Conservation (phyloP, 805 yeast species). For the Candida ascalaphidarum region DNA sequence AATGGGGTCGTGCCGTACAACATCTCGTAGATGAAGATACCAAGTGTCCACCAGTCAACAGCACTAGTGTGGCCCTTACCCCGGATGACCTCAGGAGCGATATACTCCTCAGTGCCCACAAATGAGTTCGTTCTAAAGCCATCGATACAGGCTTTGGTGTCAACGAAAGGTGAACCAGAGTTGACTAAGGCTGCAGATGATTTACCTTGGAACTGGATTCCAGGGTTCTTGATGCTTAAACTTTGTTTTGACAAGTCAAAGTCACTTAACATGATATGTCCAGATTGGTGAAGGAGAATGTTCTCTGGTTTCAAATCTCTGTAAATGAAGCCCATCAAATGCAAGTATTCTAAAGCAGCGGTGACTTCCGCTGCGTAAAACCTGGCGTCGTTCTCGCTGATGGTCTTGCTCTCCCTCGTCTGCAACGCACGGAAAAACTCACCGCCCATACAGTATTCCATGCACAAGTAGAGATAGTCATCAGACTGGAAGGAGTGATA, state of each 20-base stretch:
- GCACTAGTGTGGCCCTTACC: conserved; percentile 98
- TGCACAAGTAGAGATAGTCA: conserved; percentile 83
- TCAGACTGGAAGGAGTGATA: conserved; percentile 96
- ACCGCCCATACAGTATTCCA: conserved; percentile 99
- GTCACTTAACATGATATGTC: conserved; percentile 96
- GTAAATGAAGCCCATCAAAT: conserved; percentile 94
- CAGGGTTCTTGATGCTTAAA: conserved; percentile 68
- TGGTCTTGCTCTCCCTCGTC: conserved; percentile 78
- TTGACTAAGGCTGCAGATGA: conserved; percentile 19
- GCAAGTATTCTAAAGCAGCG: conserved; percentile 93
- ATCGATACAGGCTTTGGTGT: conserved; percentile 91
- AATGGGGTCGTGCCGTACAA: conserved; percentile 93
- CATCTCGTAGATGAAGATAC: conserved; percentile 91
- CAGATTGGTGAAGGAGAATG: conserved; percentile 87
- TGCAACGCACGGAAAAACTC: conserved; percentile 95
- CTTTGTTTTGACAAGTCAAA: conserved; percentile 92
- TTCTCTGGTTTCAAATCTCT: conserved; percentile 97
- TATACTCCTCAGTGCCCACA: conserved; percentile 98
- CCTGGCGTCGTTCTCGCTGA: conserved; percentile 79
- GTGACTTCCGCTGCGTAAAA: conserved; percentile 96
- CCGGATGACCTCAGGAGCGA: conserved; percentile 96
- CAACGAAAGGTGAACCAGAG: conserved; percentile 55
- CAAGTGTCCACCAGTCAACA: conserved; percentile 99
- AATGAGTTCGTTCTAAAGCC: conserved; percentile 96
- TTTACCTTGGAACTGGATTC: conserved; percentile 35